Evolutionary conservation across 225 moss, liverwort and hornwort species (phyloP).

Genomic region (Polytrichum commune): DNA sequence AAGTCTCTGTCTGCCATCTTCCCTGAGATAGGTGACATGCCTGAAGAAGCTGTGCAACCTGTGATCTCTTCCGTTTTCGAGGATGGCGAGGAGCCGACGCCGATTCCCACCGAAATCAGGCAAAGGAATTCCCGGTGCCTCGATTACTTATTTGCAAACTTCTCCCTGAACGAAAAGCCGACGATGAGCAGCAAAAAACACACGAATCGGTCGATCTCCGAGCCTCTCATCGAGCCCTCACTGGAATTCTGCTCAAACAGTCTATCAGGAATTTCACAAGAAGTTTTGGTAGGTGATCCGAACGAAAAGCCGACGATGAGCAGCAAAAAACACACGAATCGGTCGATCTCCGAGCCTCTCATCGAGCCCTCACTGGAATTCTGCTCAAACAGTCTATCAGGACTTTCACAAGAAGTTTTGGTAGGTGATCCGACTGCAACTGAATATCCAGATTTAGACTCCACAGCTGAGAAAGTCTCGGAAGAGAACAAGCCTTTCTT

Average conservation of each 20-base stretch:
- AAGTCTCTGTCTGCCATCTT: conserved; percentile 11
- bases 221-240: neutral
- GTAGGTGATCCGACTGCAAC: no score
- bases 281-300: no score
- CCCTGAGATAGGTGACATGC: conserved; percentile 1
- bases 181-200: neutral
- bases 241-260: neutral
- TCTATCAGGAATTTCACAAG: no score
- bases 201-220: neutral
- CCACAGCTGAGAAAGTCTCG: no score
- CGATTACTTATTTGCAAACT: neutral
- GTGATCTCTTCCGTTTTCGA: conserved; percentile 10
- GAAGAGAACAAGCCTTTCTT: conserved; percentile 4
- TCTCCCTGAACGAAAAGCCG: neutral
- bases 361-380: neutral
- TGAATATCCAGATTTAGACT: no score
- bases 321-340: neutral
- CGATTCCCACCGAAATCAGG: neutral
- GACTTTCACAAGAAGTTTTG: no score
- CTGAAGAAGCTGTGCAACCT: neutral
- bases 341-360: neutral
- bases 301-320: neutral
- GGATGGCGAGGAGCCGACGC: conserved; percentile 9
- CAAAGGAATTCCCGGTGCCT: neutral
- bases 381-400: neutral